Evolutionary conservation across 805 yeast species (phyloP).

Genomic region (Candida krabiensis): DNA sequence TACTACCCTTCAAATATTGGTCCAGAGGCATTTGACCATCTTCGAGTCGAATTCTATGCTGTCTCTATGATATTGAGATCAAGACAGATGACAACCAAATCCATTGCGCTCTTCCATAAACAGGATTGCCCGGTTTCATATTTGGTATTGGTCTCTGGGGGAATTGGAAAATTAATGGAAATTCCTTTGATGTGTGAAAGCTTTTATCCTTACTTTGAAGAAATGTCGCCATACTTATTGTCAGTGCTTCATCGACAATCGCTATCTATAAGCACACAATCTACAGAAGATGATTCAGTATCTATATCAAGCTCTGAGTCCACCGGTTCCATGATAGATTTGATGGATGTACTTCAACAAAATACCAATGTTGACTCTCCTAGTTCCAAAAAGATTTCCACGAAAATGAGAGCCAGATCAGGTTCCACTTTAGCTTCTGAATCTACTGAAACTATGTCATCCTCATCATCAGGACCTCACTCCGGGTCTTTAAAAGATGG

Average conservation of each 20-base stretch:
- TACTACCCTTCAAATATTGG: constrained; percentile 22
- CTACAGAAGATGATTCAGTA: constrained; percentile 7
- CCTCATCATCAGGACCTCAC: constrained; percentile 8
- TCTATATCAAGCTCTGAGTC: constrained; percentile 15
- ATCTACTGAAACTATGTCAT: constrained; percentile 7
- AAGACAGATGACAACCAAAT: constrained; percentile 12
- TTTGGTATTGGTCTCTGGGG: constrained; percentile 24
- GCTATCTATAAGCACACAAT: background rate
- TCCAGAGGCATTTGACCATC: constrained; percentile 16
- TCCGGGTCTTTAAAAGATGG: constrained; percentile 1
- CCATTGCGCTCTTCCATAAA: constrained; percentile 15
- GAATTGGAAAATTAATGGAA: constrained; percentile 22
- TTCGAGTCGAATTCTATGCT: constrained; percentile 28
- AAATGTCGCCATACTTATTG: constrained; percentile 22
- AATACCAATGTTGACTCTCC: constrained; percentile 4
- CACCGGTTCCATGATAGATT: constrained; percentile 21
- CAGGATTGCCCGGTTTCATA: constrained; percentile 14
- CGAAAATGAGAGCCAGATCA: constrained; percentile 5
- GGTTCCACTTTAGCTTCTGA: constrained; percentile 10
- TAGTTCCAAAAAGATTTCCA: constrained; percentile 1
- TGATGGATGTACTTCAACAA: constrained; percentile 26
- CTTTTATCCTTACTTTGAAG: constrained; percentile 18
- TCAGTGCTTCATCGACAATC: constrained; percentile 17
- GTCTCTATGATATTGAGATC: constrained; percentile 24
- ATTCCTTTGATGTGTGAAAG: constrained; percentile 20